Evolutionary conservation across 1,284 basidiomycete species (phyloP).

Genomic region (Xerocomus amazonicus): DNA sequence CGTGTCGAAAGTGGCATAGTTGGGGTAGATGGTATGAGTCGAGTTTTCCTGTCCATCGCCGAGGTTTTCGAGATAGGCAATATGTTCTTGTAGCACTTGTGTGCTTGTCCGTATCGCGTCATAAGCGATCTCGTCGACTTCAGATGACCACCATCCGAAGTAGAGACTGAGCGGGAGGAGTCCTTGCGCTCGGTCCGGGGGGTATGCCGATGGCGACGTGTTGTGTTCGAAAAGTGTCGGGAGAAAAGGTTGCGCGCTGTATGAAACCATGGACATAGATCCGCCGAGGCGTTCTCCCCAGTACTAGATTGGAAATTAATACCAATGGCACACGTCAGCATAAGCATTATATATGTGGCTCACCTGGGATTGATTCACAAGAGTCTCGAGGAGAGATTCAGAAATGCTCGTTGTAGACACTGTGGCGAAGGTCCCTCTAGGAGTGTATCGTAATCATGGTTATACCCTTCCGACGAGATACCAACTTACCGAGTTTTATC

Average conservation of each 20-base stretch:
- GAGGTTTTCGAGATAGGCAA: background rate
- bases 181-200: slow-evolving; percentile 39
- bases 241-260: slow-evolving; percentile 43
- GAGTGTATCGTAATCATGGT: background rate
- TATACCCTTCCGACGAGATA: background rate
- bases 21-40: no score
- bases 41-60: background rate
- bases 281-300: slow-evolving; percentile 3
- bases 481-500: background rate
- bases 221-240: slow-evolving; percentile 41
- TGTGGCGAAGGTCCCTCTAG: slow-evolving; percentile 11
- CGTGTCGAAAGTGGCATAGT: no score
- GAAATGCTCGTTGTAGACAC: slow-evolving; percentile 11
- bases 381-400: slow-evolving; percentile 7
- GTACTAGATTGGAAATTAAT: slow-evolving; percentile 6
- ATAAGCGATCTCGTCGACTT: slow-evolving; percentile 39
- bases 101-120: slow-evolving; percentile 39
- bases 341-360: background rate
- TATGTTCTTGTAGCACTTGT: background rate
- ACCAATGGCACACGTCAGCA: background rate
- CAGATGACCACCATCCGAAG: slow-evolving; percentile 39
- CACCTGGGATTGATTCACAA: slow-evolving; percentile 15
- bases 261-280: background rate
- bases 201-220: slow-evolving; percentile 42
- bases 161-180: slow-evolving; percentile 49